Evolutionary conservation across 768 basidiomycete genomes (phyloP).

Genomic region (Suillus alpinus): DNA sequence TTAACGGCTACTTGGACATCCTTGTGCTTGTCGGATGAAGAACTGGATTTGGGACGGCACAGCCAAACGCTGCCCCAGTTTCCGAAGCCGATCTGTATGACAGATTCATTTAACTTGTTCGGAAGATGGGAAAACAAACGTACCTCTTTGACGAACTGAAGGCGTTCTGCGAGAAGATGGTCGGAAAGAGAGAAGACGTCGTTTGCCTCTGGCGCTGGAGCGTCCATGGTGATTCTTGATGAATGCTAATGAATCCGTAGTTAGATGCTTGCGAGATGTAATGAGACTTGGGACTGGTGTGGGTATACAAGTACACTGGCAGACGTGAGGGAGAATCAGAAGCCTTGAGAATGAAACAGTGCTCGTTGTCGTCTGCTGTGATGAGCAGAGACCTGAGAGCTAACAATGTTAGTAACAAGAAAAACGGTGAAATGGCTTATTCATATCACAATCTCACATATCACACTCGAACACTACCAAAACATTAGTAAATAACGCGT

Average conservation of each 20-base stretch:
- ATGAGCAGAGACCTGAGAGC: slow-evolving; percentile 7
- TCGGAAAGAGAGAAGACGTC: slow-evolving; percentile 79
- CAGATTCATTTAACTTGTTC: slow-evolving; percentile 10
- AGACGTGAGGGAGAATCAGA: neutral
- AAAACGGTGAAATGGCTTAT: neutral
- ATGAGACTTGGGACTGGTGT: neutral
- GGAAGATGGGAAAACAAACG: slow-evolving; percentile 9
- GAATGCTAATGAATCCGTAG: neutral
- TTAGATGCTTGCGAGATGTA: neutral
- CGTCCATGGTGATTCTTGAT: slow-evolving; percentile 19
- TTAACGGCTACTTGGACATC: slow-evolving; percentile 79
- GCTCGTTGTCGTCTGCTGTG: slow-evolving; percentile 7
- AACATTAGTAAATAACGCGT: slow-evolving; percentile 31
- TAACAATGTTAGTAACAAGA: neutral
- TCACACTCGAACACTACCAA: slow-evolving; percentile 25
- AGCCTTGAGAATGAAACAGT: neutral
- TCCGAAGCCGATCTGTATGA: slow-evolving; percentile 76
- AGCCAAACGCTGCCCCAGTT: slow-evolving; percentile 95
- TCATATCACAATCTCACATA: slow-evolving; percentile 5
- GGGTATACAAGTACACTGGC: slow-evolving; percentile 26
- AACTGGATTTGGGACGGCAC: slow-evolving; percentile 57
- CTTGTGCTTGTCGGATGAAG: slow-evolving; percentile 39
- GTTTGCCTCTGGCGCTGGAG: slow-evolving; percentile 20
- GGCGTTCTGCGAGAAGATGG: slow-evolving; percentile 62
- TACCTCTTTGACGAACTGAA: slow-evolving; percentile 77